Percentiles rank a stretch among this genome's conserved stretches.
Conservation (phyloP, 495 filamentous ascomycete species). For the Letharia lupina region DNA sequence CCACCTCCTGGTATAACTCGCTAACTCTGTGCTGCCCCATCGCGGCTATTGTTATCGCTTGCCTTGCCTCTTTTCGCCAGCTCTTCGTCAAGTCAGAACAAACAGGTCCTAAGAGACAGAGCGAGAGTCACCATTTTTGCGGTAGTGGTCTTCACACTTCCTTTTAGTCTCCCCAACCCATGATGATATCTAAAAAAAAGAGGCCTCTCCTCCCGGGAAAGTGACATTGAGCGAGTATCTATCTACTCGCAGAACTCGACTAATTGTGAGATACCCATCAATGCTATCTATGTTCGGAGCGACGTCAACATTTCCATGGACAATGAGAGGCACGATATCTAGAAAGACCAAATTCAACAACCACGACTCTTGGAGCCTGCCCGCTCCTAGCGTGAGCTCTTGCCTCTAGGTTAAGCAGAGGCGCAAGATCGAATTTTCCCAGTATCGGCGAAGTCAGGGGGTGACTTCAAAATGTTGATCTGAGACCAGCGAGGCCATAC, state of each 20-base stretch:
- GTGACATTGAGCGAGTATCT: neutral
- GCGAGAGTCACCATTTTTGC: too few relatives aligned
- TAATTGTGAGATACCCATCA: neutral
- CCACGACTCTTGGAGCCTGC: neutral
- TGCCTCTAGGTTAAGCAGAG: too few relatives aligned
- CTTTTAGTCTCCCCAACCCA: neutral
- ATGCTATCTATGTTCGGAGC: neutral
- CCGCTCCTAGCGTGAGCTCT: too few relatives aligned
- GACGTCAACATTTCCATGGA: neutral
- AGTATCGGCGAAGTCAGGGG: neutral
- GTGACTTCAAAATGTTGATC: too few relatives aligned
- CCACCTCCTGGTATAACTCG: neutral
- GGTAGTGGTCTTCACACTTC: neutral
- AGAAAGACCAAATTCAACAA: neutral
- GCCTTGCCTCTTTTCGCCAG: constrained; percentile 19
- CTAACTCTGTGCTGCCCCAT: neutral
- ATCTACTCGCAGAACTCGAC: neutral
- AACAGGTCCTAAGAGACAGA: neutral
- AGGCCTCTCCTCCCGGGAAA: neutral
- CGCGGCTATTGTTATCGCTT: constrained; percentile 16
- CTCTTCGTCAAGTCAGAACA: constrained; percentile 13
- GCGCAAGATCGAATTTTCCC: neutral
- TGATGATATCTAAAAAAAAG: neutral
- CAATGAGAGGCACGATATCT: neutral
- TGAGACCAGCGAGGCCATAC: too few relatives aligned